Conservation (phyloP, 768 basidiomycete species). For the Panaeolus cyanescens region DNA sequence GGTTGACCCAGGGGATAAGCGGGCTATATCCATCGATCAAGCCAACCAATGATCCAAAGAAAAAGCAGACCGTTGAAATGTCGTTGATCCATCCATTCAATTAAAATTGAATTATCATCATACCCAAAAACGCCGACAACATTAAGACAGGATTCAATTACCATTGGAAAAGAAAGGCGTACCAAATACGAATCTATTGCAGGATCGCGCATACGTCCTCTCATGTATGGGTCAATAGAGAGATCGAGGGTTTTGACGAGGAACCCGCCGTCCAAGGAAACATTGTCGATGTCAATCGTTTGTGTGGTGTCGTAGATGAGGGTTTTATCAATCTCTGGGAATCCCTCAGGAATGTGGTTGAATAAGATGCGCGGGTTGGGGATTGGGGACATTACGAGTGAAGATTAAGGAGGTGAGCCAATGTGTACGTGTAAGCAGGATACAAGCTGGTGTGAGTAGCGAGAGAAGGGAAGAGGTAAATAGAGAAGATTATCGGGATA, state of each 20-base stretch:
- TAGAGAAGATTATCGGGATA: no score
- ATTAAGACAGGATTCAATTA: no score
- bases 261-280: constrained; percentile 44
- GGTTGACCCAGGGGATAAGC: constrained; percentile 36
- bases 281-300: constrained; percentile 51
- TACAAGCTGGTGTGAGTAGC: no score
- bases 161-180: background rate
- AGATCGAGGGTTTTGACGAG: constrained; percentile 52
- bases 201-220: constrained; percentile 38
- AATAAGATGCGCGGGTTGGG: background rate
- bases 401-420: no score
- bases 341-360: constrained; percentile 22
- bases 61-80: no score
- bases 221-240: constrained; percentile 45
- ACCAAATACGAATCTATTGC: constrained; percentile 23
- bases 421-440: no score
- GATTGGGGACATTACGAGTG: background rate
- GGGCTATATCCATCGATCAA: no score
- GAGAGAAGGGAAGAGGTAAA: no score
- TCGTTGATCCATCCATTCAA: no score
- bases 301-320: constrained; percentile 43
- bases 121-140: no score
- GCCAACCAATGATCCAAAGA: no score
- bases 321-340: constrained; percentile 48
- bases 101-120: no score